These are phyloP conservation scores for Linnemannia schmuckeri DNA, from an alignment of 192 early-diverging fungal genomes.

Conservation along the genomic window DNA sequence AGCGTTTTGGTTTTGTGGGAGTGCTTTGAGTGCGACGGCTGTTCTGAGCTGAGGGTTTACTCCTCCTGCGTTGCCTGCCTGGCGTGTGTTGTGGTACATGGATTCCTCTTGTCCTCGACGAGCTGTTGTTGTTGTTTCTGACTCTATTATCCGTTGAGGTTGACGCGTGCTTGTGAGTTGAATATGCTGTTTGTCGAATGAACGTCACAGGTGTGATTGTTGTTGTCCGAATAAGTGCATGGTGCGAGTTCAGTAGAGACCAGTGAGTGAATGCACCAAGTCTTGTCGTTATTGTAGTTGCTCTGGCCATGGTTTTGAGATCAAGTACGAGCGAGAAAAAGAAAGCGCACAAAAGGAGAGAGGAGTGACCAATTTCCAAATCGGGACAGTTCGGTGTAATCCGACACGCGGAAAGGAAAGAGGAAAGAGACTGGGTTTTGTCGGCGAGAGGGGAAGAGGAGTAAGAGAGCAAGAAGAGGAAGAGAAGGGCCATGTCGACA, in stretches of 20 bases:
- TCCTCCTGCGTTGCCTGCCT: not conserved
- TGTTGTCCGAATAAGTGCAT: not conserved
- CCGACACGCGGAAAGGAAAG: not conserved
- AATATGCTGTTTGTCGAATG: not conserved
- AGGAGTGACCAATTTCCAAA: slow-evolving; percentile 11
- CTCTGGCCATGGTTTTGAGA: not conserved
- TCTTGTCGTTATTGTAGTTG: not conserved
- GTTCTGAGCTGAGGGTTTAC: not conserved
- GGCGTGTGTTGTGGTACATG: no score
- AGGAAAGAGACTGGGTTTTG: not conserved
- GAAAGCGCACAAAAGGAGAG: not conserved
- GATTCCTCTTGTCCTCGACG: not conserved
- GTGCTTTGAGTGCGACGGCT: not conserved
- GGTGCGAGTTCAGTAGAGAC: slow-evolving; percentile 4
- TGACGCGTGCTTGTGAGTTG: not conserved
- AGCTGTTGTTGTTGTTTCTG: no score
- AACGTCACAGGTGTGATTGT: not conserved
- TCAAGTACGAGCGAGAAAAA: not conserved
- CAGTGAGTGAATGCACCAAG: not conserved
- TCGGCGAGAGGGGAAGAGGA: not conserved
- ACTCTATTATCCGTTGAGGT: not conserved
- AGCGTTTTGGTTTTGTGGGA: not conserved
- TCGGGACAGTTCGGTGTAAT: not conserved
- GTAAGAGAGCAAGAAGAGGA: not conserved
- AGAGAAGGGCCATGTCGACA: not conserved